Evolutionary conservation across 495 filamentous ascomycete species (phyloP), one percentile per base, ranked within the genome.

Genomic region (Aspergillus carlsbadensis): DNA sequence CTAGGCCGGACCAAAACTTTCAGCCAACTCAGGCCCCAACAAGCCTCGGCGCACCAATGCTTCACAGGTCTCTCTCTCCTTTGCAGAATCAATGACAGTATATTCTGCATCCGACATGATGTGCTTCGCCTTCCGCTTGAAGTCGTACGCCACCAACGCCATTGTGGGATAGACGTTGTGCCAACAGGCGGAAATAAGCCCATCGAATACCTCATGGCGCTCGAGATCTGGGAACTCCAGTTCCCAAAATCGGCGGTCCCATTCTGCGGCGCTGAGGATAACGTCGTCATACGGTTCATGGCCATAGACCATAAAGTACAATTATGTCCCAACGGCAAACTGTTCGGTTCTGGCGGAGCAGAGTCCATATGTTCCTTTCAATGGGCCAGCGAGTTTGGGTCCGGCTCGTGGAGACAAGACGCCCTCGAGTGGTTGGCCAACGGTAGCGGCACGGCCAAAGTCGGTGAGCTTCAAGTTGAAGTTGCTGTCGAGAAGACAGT

Each of bases 231-330:
- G 59, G 59, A 57, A 57, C 48, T 61, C 56, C 59, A 59, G 40
- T 59, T 62, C 56, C 52, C 59, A 45, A 52, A 62, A 65, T 54
- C 57, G 57, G 55, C 58, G 62, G 56, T 61, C 58, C 58, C 54
- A 65, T 65, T 59, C 55, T 26, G 54, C 42, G 43, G 50, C 45
- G 48, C 55, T 57, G 13, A 62, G 62, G 36, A 56, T 49, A 57
- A 60, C 52, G 18, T 70, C 65, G 11, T 68, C 67, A 54, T 68
- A 68, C 45, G 64, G 65, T 56, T 70, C 60, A 64, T 65, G 56
- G 20, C 65, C 63, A 53, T 70, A 68, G 52, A 65, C 56, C 57
- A 70, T 66, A 31, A 60, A 63, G 58, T 70, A 70, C 49, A 64
- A 56, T 54, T 65, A 53, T 43, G 63, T 58, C 33, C 65, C 65